Base-by-base conservation (phyloP, 768 basidiomycete species). In the Crepidotus variabilis region DNA sequence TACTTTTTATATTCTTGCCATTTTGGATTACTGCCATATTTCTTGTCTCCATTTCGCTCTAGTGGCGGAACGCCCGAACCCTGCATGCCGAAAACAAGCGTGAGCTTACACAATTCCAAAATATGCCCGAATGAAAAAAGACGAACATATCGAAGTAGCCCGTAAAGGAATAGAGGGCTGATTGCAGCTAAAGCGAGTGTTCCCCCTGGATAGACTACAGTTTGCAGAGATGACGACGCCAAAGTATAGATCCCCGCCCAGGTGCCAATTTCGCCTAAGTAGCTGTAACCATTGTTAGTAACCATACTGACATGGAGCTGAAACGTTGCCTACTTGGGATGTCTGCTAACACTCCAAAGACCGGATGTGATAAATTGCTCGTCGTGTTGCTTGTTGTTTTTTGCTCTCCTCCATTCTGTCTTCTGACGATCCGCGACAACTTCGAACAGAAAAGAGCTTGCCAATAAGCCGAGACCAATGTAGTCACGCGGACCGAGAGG, bases 11-110 rank as follows among this genome's bases (percentile, higher is more conserved):
- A 87, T 51, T 78, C 70, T 57, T 77, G 69, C 79, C 82, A 88
- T 53, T 77, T 76, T 0, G 74, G 73, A 62, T 87, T 81, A 16
- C 73, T 65, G 0, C 77, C 79, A 58, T 75, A 85, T 63, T 78
- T 82, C 70, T 81, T 79, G 61, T 87, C 75, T 2, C 77, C 82
- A 3, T 75, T 67, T 48, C 67, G 70, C 72, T 91, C 89, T 16
- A 90, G 77, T 1, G 81, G 80, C 1, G 88, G 89, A n/a, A 90
- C 81, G 16, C 87, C 87, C 6, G 86, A 86, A 4, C 79, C 75
- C 78, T 86, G 61, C 54, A 50, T 20, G 46, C 18, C 52, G 52
- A 35, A 39, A 18, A 9, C 43, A 50, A 24, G 50, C 56, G 28
- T 47, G 24, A 33, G 47, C 47, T 6, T 21, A 11, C 20, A 52